Conservation (phyloP, 441 rosid species). For the Syzygium syzygioides region DNA sequence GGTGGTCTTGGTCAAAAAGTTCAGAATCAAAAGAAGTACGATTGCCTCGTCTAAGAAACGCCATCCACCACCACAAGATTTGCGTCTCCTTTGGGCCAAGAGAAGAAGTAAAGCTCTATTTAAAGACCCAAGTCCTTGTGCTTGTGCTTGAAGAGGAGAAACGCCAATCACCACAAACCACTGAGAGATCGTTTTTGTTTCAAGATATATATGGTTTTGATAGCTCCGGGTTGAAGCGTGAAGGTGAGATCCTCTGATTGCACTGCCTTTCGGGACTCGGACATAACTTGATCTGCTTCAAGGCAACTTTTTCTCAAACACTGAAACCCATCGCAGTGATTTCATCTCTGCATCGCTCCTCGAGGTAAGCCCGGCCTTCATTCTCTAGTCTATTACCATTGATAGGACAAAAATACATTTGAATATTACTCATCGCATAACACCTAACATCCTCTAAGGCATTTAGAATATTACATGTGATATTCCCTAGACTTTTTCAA, state of each 20-base stretch:
- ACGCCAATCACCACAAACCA: background rate
- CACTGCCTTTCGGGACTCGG: accelerated
- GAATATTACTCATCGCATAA: background rate
- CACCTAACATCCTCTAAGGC: background rate
- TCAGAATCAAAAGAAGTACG: too few relatives aligned
- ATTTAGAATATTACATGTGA: background rate
- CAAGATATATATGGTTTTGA: background rate
- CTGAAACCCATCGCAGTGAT: background rate
- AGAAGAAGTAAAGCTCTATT: background rate
- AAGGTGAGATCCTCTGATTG: background rate
- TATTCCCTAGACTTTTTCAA: background rate
- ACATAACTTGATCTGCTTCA: background rate
- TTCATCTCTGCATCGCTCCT: accelerated
- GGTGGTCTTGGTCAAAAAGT: background rate
- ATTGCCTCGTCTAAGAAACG: too few relatives aligned
- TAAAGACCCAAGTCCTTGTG: background rate
- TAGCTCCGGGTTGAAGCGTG: background rate
- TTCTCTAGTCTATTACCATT: accelerated
- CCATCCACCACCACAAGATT: background rate
- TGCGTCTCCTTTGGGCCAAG: background rate
- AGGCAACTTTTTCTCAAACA: background rate
- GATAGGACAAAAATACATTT: background rate
- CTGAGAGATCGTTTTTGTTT: background rate
- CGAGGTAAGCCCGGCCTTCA: background rate
- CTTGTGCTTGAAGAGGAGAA: background rate